phyloP scores from a whole-genome alignment of 208 protist species.

The Trypanosomatidae sp. region DNA sequence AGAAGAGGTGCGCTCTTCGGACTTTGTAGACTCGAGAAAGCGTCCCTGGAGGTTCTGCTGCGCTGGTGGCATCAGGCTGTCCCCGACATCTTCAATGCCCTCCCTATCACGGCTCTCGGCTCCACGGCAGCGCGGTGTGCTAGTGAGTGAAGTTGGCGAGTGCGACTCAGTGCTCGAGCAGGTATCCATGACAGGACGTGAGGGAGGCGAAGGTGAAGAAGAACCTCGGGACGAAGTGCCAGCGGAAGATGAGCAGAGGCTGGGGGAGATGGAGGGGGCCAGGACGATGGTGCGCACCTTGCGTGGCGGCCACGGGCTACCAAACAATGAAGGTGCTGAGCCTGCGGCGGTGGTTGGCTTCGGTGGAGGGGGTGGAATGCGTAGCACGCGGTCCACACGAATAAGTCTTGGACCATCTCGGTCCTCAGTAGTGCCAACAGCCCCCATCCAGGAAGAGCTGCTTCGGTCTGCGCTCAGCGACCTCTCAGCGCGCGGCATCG shows the following conservation, averaged over 20 bases:
- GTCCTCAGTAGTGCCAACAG: not conserved
- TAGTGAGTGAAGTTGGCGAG: not conserved
- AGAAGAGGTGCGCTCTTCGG: not conserved
- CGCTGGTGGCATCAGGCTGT: not conserved
- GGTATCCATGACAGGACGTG: not conserved
- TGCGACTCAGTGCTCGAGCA: not conserved
- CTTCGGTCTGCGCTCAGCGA: conserved; percentile 4
- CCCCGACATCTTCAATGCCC: not conserved
- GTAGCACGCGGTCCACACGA: conserved; percentile 19
- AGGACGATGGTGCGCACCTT: conserved; percentile 27
- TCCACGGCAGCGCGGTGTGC: not conserved
- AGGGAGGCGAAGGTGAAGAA: not conserved
- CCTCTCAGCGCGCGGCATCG: conserved; percentile 20
- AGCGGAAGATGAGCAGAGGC: conserved; percentile 15
- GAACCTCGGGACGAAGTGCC: conserved; percentile 4
- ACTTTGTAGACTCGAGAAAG: not conserved
- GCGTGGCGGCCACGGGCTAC: conserved; percentile 22
- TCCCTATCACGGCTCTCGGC: not conserved
- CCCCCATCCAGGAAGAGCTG: not conserved
- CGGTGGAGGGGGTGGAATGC: conserved; percentile 17
- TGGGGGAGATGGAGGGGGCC: conserved; percentile 27
- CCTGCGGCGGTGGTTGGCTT: not conserved
- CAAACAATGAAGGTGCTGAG: conserved; percentile 4
- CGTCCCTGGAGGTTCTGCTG: not conserved
- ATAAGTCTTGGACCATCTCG: not conserved